phyloP scores from a whole-genome alignment of 2,329 filamentous ascomycete species.

The Pseudomassariella vexata region DNA sequence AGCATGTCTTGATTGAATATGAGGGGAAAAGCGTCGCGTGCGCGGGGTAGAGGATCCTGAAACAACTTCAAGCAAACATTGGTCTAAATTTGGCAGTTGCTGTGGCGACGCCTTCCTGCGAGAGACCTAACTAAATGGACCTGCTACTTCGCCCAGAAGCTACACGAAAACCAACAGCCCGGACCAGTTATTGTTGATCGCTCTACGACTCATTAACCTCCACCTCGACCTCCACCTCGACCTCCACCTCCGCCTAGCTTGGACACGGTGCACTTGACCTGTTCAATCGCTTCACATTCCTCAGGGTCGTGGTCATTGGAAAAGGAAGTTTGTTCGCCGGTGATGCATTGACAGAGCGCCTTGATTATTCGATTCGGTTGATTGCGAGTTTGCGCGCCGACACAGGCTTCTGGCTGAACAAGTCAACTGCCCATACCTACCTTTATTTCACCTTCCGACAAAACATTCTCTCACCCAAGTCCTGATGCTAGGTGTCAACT shows the following conservation, averaged over 20 bases:
- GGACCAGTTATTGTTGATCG: slow-evolving; percentile 6
- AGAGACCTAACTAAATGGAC: no score
- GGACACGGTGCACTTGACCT: neutral
- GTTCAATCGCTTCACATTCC: slow-evolving; percentile 4
- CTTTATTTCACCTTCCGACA: neutral
- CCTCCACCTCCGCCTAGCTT: slow-evolving; percentile 2
- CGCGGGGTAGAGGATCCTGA: no score
- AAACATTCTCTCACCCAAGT: neutral
- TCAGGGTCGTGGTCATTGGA: no score
- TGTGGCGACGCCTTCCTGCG: no score
- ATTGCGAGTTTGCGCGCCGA: neutral
- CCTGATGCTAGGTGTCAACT: no score
- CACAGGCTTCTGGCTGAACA: no score
- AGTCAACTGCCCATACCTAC: neutral
- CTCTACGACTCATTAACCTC: slow-evolving; percentile 1
- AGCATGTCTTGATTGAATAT: no score
- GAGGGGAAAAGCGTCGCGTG: no score
- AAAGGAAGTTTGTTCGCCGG: neutral
- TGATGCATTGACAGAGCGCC: slow-evolving; percentile 1
- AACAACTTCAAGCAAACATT: no score
- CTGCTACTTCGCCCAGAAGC: no score
- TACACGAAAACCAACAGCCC: slow-evolving; percentile 5
- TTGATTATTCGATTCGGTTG: neutral
- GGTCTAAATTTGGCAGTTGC: no score
- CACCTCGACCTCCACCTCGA: no score